A percentile compares a stretch with the other conserved stretches of the same genome.
phyloP scores from a whole-genome alignment of 495 filamentous ascomycete species.

The Neurospora sp. region DNA sequence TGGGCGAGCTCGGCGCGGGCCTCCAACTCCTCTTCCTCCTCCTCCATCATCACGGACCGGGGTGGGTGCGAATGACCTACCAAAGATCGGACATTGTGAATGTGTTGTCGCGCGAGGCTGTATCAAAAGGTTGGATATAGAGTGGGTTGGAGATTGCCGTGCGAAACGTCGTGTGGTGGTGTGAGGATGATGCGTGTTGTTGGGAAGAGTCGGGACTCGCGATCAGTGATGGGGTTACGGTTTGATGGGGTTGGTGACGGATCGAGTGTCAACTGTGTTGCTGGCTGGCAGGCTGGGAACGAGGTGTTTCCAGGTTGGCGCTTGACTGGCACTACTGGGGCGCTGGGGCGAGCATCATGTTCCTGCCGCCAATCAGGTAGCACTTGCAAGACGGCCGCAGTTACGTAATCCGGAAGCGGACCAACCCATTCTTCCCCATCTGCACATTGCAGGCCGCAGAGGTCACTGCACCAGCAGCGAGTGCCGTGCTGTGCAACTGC shows the following conservation, averaged over 20 bases:
- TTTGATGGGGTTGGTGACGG: conserved; percentile 15
- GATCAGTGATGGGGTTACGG: conserved; percentile 12
- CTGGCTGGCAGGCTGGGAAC: conserved; percentile 14
- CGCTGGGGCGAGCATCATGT: conserved; percentile 18
- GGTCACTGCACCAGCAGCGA: background rate
- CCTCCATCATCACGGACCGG: background rate
- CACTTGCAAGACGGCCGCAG: background rate
- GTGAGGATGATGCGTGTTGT: conserved; percentile 13
- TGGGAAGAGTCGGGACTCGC: conserved; percentile 8
- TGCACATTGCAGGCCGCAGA: background rate
- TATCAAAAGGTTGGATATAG: conserved; percentile 11
- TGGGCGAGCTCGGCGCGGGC: conserved; percentile 11
- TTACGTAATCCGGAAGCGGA: conserved; percentile 22
- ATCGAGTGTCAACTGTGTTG: conserved; percentile 10
- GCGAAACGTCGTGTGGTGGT: background rate
- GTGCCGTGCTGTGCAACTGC: background rate
- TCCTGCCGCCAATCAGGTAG: conserved; percentile 1
- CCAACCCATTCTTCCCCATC: conserved; percentile 9
- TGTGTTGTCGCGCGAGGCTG: conserved; percentile 19
- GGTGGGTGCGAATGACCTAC: conserved; percentile 24
- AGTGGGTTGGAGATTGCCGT: background rate
- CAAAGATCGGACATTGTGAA: conserved; percentile 35
- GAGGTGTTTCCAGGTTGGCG: conserved; percentile 34
- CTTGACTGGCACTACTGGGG: conserved; percentile 24
- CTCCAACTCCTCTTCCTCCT: background rate